Base-by-base conservation (phyloP, 2,329 filamentous ascomycete genomes). In the Chalara sp. region DNA sequence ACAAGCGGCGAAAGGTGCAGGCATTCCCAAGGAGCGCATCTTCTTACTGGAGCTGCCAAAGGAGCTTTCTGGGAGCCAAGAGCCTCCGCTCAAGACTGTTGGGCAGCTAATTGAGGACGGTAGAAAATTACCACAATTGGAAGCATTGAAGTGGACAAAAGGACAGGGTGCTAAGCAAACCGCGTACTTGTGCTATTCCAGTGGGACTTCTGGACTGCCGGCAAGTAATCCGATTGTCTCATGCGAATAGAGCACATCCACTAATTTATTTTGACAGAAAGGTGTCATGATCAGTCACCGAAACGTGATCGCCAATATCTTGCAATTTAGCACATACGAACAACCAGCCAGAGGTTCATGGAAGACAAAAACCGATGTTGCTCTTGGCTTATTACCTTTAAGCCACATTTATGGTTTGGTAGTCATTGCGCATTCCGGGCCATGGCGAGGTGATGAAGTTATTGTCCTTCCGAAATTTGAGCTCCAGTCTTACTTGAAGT, bases 251-350 rank as follows among this genome's bases (percentile, higher is more conserved):
- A 11, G 6, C 4, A 32, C 29, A 86, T 11, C 35, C 47, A 21
- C 43, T 47, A 28, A 32, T 33, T 33, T 35, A 43, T 13, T 7
- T 33, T 31, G 48, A 33, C 40, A 64, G 2, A 97, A 96, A 71
- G 92, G 91, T 13, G 92, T 96, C 10, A 87, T 89, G 79, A 76
- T 96, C 43, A 87, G 83, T 13, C 92, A 97, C 68, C 68, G 72
- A 58, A 96, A 96, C 66, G 83, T 96, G 49, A 80, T 95, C 6
- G 72, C 88, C 53, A 95, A 96, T 65, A 63, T 84, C 6, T 58
- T 79, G 21, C 62, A 64, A 40, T 55, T 63, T 39, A 40, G 32
- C 12, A 21, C 37, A 79, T 87, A 66, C 64, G 76, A 50, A 64
- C 65, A 5, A 61, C 68, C 31, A 67, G 75, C 5, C 79, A 87